A percentile compares a stretch with the other conserved stretches of the same genome.
These are phyloP conservation scores for Balamuthia mandrillaris DNA, from an alignment of 208 protist genomes.

Conservation along the genomic window DNA sequence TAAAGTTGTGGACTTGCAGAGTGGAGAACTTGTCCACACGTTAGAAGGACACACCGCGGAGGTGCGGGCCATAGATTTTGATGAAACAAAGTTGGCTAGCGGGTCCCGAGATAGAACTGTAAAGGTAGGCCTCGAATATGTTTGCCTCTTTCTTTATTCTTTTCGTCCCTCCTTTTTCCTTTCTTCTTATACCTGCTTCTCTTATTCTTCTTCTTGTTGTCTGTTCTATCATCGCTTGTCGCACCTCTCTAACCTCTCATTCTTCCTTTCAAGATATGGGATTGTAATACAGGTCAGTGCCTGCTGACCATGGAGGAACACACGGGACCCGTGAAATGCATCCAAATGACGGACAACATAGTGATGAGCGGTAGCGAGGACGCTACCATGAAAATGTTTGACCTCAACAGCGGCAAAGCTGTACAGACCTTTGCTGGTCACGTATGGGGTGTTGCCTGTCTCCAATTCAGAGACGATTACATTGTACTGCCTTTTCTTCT, in stretches of 20 bases:
- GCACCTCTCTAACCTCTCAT: too few relatives aligned
- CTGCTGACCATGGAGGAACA: background rate
- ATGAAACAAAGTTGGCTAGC: background rate
- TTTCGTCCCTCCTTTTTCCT: too few relatives aligned
- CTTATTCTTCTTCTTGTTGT: too few relatives aligned
- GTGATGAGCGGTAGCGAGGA: slow-evolving; percentile 10
- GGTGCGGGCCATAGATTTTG: background rate
- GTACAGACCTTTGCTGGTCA: background rate
- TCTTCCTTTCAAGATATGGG: too few relatives aligned
- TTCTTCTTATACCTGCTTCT: too few relatives aligned
- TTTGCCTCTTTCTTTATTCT: too few relatives aligned
- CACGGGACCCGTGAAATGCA: slow-evolving; percentile 8
- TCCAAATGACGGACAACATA: slow-evolving; percentile 13
- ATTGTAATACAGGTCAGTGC: background rate
- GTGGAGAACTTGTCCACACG: background rate
- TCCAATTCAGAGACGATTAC: background rate
- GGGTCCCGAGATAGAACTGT: background rate
- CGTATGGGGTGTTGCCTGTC: background rate
- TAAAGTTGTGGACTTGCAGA: background rate
- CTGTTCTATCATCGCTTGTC: too few relatives aligned
- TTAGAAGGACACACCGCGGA: background rate
- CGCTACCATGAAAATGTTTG: background rate
- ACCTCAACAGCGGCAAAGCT: background rate
- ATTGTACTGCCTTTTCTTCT: background rate
- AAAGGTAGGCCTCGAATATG: too few relatives aligned